phyloP scores from a whole-genome alignment of 2,329 filamentous ascomycete genomes.

The Myriosclerotinia curreyana region DNA sequence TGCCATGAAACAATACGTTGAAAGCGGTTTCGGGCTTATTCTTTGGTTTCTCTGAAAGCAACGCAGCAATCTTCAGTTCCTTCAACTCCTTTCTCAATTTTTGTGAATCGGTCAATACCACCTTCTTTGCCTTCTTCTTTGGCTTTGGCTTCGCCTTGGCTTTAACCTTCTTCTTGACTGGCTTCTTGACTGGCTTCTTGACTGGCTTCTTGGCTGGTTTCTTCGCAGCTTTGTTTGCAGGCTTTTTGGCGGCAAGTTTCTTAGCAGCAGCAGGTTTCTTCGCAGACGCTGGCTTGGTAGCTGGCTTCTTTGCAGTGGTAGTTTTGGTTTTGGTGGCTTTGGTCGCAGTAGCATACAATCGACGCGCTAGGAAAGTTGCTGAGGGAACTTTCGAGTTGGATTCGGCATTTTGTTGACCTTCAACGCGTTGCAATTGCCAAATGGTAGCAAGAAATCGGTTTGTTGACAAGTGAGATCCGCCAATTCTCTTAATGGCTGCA shows the following conservation, averaged over 20 bases:
- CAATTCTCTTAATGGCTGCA: slow-evolving; percentile 35
- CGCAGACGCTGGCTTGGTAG: slow-evolving; percentile 12
- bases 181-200: slow-evolving; percentile 25
- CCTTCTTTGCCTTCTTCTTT: slow-evolving; percentile 34
- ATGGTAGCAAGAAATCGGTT: slow-evolving; percentile 30
- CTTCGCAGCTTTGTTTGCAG: slow-evolving; percentile 21
- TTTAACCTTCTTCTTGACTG: slow-evolving; percentile 36
- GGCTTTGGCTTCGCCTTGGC: slow-evolving; percentile 16
- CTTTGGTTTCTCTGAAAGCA: slow-evolving; percentile 12
- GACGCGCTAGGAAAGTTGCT: slow-evolving; percentile 16
- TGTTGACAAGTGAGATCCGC: slow-evolving; percentile 32
- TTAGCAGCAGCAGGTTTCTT: slow-evolving; percentile 31
- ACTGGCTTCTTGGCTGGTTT: slow-evolving; percentile 25
- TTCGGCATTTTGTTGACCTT: slow-evolving; percentile 25
- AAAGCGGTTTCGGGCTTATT: slow-evolving; percentile 9
- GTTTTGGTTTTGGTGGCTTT: slow-evolving; percentile 27
- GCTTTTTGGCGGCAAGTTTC: slow-evolving; percentile 8
- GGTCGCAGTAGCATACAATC: slow-evolving; percentile 34
- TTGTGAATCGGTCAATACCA: slow-evolving; percentile 22
- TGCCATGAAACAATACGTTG: slow-evolving; percentile 31
- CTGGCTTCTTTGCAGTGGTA: slow-evolving; percentile 22
- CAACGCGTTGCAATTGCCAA: slow-evolving; percentile 34
- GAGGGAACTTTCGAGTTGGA: slow-evolving; percentile 24
- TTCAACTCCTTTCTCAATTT: slow-evolving; percentile 5
- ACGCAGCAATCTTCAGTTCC: background rate